phyloP scores from a whole-genome alignment of 768 basidiomycete species.

The Collybia sp. region DNA sequence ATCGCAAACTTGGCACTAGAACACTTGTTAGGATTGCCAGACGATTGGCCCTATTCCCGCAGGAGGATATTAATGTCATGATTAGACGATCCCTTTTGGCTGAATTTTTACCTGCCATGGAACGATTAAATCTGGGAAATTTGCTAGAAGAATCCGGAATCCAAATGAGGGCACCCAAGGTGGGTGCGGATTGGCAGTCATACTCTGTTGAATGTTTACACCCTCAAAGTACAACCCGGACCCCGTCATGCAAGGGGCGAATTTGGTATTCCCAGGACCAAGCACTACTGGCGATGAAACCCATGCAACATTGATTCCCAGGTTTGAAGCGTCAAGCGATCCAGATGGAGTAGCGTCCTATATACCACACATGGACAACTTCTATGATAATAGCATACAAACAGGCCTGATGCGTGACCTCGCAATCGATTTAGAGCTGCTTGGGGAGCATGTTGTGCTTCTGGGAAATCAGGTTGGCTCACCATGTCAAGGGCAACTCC shows the following conservation, averaged over 20 bases:
- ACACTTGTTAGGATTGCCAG: constrained; percentile 51
- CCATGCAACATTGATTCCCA: constrained; percentile 34
- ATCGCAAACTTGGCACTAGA: constrained; percentile 59
- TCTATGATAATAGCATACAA: constrained; percentile 67
- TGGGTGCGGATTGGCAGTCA: constrained; percentile 19
- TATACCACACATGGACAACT: constrained; percentile 66
- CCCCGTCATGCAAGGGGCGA: constrained; percentile 31
- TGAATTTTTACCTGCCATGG: constrained; percentile 58
- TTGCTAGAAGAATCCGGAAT: constrained; percentile 49
- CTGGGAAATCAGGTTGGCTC: constrained; percentile 58
- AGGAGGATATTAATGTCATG: constrained; percentile 40
- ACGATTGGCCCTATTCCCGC: constrained; percentile 40
- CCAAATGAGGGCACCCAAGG: constrained; percentile 32
- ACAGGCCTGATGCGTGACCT: constrained; percentile 63
- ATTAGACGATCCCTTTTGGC: constrained; percentile 46
- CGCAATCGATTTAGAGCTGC: constrained; percentile 55
- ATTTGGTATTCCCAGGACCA: constrained; percentile 42
- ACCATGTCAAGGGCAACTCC: not conserved
- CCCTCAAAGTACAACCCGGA: constrained; percentile 41
- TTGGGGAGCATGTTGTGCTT: constrained; percentile 61
- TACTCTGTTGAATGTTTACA: not conserved
- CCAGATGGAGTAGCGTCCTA: constrained; percentile 50
- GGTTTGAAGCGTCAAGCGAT: constrained; percentile 46
- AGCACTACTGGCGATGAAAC: constrained; percentile 26
- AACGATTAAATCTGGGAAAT: constrained; percentile 47